Percentiles rank a stretch among this genome's conserved stretches.
Evolutionary conservation across 257 asterid genomes (phyloP).

Genomic region (Penstemon newberryi): DNA sequence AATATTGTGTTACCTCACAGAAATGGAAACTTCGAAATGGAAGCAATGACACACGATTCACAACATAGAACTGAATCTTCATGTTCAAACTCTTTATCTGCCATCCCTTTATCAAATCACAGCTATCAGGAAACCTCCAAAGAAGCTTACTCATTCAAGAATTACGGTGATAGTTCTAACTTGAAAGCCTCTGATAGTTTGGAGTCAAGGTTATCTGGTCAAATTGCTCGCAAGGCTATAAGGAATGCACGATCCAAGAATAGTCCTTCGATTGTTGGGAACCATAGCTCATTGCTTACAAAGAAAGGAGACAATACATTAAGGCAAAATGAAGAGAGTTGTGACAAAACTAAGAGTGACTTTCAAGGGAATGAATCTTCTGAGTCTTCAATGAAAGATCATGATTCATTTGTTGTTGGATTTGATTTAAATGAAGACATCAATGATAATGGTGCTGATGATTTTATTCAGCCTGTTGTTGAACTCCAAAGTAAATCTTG

Average conservation of each 20-base stretch:
- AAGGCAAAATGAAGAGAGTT: too few species aligned
- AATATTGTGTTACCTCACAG: constrained; percentile 28
- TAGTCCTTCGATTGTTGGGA: constrained; percentile 17
- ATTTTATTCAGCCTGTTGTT: constrained; percentile 28
- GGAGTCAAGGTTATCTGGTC: constrained; percentile 39
- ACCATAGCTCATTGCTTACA: constrained; percentile 10
- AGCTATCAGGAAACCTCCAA: constrained; percentile 34
- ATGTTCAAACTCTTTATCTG: constrained; percentile 43
- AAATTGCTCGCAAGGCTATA: constrained; percentile 30
- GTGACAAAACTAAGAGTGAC: neutral
- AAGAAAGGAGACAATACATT: neutral
- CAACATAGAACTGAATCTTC: constrained; percentile 51
- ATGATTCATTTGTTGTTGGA: constrained; percentile 27
- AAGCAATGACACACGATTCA: constrained; percentile 19
- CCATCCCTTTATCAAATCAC: constrained; percentile 27
- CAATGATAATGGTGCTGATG: constrained; percentile 28
- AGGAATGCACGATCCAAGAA: constrained; percentile 29
- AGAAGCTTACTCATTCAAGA: constrained; percentile 32
- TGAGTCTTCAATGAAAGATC: constrained; percentile 25
- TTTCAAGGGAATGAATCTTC: constrained; percentile 20
- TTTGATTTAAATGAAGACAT: constrained; percentile 64
- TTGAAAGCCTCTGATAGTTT: constrained; percentile 36
- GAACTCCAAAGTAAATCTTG: constrained; percentile 26
- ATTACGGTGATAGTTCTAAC: constrained; percentile 34
- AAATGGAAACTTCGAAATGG: constrained; percentile 26